Base-by-base conservation (phyloP, 148 eudicot genomes). In the Camellia japonica region DNA sequence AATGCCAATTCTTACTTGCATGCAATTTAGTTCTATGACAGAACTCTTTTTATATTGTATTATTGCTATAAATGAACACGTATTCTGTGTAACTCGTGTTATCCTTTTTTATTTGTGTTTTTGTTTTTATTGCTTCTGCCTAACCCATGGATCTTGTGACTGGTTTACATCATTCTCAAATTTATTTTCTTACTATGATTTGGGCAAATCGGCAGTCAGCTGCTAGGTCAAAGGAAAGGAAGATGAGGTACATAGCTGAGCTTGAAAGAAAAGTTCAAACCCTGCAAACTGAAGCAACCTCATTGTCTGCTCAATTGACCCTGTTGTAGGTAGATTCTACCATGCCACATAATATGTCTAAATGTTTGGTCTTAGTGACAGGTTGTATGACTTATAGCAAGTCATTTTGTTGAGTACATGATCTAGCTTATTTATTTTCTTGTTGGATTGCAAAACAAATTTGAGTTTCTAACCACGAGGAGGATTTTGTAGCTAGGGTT, bases 161-260 rank as follows among this genome's bases (percentile, higher is more conserved):
- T 69, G 7, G 72, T 69, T 69, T n/a, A n/a, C 47, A 11, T 46
- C 30, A 46, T 68, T 15, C 51, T 68, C n/a, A 46, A 44, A 69
- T 0, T n/a, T 69, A 14, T 69, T 69, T 10, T 51, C 52, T 12
- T 11, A 10, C 3, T 72, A n/a, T 72, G 38, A 89, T 92, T 73
- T 92, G 92, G 96, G 96, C 96, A 15, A 92, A 92, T 83, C 87
- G 96, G 84, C 96, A 92, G 80, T 92, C 96, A 63, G 96, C 96
- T 82, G 93, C 93, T 78, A 89, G 93, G 86, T 92, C 93, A n/a
- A 92, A 92, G 84, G 97, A 92, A 85, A 90, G 97, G 89, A 92
- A 92, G 85, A 92, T 85, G 92, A 88, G 93, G 84, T 90, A 92
- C 83, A 90, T 92, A 70, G 88, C 91, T 71, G 97, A 92, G 86